Conservation (phyloP, 73 alveolate species). For the Blepharisma japonicum region DNA sequence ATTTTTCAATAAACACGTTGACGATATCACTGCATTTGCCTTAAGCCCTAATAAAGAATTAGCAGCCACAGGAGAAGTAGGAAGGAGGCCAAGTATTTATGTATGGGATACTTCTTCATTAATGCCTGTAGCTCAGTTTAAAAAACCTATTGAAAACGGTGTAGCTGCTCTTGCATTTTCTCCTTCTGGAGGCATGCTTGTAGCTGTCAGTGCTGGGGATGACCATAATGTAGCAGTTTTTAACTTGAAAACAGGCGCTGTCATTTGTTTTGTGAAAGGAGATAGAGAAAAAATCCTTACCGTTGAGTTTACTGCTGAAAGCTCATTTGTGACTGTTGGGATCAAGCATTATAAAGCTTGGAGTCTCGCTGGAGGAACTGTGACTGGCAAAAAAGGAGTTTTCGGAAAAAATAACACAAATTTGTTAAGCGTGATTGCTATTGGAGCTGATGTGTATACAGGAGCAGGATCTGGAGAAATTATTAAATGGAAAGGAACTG, state of each 20-base stretch:
- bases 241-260: slow-evolving; percentile 47
- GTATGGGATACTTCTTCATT: slow-evolving; percentile 88
- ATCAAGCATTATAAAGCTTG: slow-evolving; percentile 89
- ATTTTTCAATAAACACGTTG: slow-evolving; percentile 77
- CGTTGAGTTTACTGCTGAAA: slow-evolving; percentile 72
- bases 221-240: slow-evolving; percentile 78
- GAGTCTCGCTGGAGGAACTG: slow-evolving; percentile 27
- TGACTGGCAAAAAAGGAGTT: slow-evolving; percentile 35
- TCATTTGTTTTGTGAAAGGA: slow-evolving; percentile 1
- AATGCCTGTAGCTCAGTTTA: slow-evolving; percentile 50
- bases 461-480: slow-evolving; percentile 61
- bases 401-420: slow-evolving; percentile 51
- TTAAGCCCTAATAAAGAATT: slow-evolving; percentile 56
- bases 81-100: slow-evolving; percentile 70
- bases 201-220: slow-evolving; percentile 75
- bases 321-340: slow-evolving; percentile 88
- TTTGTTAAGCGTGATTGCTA: slow-evolving; percentile 58
- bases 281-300: slow-evolving; percentile 52
- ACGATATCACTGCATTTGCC: slow-evolving; percentile 83
- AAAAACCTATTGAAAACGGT: slow-evolving; percentile 74
- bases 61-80: slow-evolving; percentile 95
- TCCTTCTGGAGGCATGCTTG: slow-evolving; percentile 72
- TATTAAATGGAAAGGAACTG: slow-evolving; percentile 45
- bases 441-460: slow-evolving; percentile 57
- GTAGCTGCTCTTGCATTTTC: slow-evolving; percentile 71